Conservation (phyloP, 441 rosid genomes). For the Jatropha podagrica region DNA sequence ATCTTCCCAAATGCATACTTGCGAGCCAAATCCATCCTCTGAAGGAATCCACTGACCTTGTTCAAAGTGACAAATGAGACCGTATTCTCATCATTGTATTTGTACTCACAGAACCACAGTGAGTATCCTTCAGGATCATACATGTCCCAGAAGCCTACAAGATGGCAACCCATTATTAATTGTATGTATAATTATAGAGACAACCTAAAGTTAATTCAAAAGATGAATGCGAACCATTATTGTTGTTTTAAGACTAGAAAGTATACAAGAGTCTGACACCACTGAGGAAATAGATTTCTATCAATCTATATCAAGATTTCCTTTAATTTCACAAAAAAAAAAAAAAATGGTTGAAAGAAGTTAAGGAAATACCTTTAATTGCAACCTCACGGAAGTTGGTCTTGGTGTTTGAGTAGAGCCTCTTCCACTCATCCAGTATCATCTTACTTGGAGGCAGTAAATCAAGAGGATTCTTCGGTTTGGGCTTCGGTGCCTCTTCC, state of each 20-base stretch:
- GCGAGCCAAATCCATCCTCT: constrained; percentile 91
- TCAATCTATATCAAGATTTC: not conserved
- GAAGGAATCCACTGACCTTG: constrained; percentile 93
- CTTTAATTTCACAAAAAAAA: not conserved
- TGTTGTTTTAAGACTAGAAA: not conserved
- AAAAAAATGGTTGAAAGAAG: not conserved
- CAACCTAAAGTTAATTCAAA: not conserved
- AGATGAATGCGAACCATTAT: not conserved
- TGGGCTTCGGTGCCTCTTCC: constrained; percentile 92
- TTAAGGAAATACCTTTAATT: constrained; percentile 54
- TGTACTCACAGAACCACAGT: constrained; percentile 92
- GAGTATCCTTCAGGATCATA: constrained; percentile 97
- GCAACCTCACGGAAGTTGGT: constrained; percentile 96
- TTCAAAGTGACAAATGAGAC: constrained; percentile 84
- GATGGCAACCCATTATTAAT: constrained; percentile 11
- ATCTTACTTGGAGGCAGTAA: constrained; percentile 89
- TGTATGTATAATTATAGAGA: not conserved
- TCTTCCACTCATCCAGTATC: constrained; percentile 95
- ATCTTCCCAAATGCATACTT: constrained; percentile 95
- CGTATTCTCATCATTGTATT: constrained; percentile 86
- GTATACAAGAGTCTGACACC: not conserved
- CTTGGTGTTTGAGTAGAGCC: constrained; percentile 96
- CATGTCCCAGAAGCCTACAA: constrained; percentile 98
- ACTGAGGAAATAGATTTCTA: not conserved
- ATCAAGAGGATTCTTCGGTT: constrained; percentile 92